Evolutionary conservation across 176 grass and related monocot genomes (phyloP), one percentile per base, ranked within the genome.

Genomic region (Triticum aestivum): DNA sequence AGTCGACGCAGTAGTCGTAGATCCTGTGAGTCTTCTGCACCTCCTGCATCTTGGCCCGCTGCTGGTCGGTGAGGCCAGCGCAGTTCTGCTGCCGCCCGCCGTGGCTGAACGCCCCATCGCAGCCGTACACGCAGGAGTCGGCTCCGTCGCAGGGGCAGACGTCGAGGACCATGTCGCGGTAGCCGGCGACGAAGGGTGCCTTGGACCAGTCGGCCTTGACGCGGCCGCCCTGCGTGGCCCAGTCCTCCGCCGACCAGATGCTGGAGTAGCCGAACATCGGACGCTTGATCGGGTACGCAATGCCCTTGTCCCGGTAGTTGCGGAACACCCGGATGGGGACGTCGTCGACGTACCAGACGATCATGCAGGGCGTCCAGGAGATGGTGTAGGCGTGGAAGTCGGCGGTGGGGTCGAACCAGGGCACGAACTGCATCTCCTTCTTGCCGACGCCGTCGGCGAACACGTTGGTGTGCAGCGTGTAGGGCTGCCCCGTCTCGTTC

Each of bases 301-400:
- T 52, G 14, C 92, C 92, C 2, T 85, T 91, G 26, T 17, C 0
- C 74, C 87, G 62, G 6, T 92, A 89, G 84, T 97, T 97, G 66
- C 82, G 91, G 83, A 89, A 97, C 7, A 89, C 88, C 29, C 94
- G 79, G 37, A 97, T 88, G 0, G 91, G 91, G 27, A 85, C 33
- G 11, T 81, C 88, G 13, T 97, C 94, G 1, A 97, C 79, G 11
- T 86, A 58, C 54, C 54, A 58, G 54, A 87, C 79, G 52, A 93
- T 87, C 84, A 89, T 86, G 79, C 77, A 84, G 41, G 85, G 86
- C 61, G 83, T 97, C 92, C 94, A 97, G 41, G 92, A 88, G 56
- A 97, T 97, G 69, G 94, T 92, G 87, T 97, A 97, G 82, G 84
- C 92, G 85, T 97, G 94, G 85, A 79, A 97, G 69, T 82, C 94